Base-by-base conservation (phyloP, 768 basidiomycete genomes). In the Psilocybe cyanescens region DNA sequence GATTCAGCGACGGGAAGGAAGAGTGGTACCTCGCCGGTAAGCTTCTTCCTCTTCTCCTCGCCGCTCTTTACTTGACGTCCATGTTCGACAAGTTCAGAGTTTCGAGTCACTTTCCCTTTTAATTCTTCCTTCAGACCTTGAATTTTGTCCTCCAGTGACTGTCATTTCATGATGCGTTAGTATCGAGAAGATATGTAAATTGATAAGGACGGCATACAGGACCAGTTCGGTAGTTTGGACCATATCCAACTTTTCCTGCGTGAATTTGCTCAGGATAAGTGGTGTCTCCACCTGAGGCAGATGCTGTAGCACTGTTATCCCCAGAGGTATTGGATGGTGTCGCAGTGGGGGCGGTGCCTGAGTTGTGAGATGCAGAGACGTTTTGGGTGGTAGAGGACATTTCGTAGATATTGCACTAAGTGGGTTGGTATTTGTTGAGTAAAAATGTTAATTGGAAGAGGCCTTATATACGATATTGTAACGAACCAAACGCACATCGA, bases 191-290 rank as follows among this genome's bases (percentile, higher is more conserved):
- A 39, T 3, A 37, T n/a, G 29, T n/a, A 33, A 24, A 4, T 11
- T 11, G 33, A 35, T 5, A 14, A 14, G 24, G 24, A 54, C 16
- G 29, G 70, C 77, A 46, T 62, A 81, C 80, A 14, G 80, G 69
- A 14, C 69, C 69, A 19, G 65, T 37, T 31, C 71, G 64, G 55
- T 74, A 82, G 30, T 79, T 75, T 1, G 81, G 82, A 1, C 82
- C 82, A 49, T 74, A 75, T 0, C 82, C 81, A 8, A 82, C 79
- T 28, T 69, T 69, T 1, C 81, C 81, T 2, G 81, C 78, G 49
- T 83, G 82, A 16, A 58, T 71, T 66, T 82, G 80, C 41, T 76
- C 74, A 8, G 81, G 81, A 51, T 80, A 77, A 50, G 24, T 28
- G 16, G 49, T 29, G 28, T 46, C 50, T 14, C 31, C 31, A 12